These are phyloP conservation scores for Daedaleopsis nitida DNA, from an alignment of 768 basidiomycete species.

Conservation along the genomic window DNA sequence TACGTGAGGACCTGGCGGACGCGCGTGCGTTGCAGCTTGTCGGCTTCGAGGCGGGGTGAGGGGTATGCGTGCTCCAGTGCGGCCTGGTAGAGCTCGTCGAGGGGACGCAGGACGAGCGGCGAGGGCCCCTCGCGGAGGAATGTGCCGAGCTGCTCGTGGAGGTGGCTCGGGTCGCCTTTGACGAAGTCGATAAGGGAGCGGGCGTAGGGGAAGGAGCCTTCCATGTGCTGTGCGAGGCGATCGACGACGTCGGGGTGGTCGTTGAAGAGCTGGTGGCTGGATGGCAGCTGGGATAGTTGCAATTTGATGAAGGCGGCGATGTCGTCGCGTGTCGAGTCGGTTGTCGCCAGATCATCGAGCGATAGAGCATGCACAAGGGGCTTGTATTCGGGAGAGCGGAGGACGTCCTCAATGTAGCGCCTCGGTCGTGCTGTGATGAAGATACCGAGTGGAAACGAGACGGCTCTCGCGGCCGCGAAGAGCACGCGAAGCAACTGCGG, in stretches of 20 bases:
- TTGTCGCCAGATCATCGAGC: neutral
- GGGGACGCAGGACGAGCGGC: neutral
- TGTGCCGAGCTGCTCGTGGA: neutral
- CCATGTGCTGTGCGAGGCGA: neutral
- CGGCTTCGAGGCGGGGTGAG: no score
- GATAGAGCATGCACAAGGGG: neutral
- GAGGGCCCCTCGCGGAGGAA: neutral
- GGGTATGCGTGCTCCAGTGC: conserved; percentile 2
- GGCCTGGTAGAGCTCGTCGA: neutral
- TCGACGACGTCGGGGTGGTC: neutral
- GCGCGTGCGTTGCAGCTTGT: neutral
- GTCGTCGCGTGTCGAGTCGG: neutral
- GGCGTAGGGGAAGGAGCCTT: conserved; percentile 3
- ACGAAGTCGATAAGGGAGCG: neutral
- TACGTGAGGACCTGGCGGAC: neutral
- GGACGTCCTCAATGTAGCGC: neutral
- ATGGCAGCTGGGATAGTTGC: neutral
- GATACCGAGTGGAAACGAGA: neutral
- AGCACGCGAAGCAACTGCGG: neutral
- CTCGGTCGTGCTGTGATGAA: conserved; percentile 3
- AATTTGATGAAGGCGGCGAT: neutral
- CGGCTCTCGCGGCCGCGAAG: no score
- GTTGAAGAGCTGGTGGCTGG: neutral
- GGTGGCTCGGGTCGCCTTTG: neutral
- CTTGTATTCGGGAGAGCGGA: neutral